Evolutionary conservation across 257 asterid species (phyloP).

Genomic region (Mitragyna speciosa): DNA sequence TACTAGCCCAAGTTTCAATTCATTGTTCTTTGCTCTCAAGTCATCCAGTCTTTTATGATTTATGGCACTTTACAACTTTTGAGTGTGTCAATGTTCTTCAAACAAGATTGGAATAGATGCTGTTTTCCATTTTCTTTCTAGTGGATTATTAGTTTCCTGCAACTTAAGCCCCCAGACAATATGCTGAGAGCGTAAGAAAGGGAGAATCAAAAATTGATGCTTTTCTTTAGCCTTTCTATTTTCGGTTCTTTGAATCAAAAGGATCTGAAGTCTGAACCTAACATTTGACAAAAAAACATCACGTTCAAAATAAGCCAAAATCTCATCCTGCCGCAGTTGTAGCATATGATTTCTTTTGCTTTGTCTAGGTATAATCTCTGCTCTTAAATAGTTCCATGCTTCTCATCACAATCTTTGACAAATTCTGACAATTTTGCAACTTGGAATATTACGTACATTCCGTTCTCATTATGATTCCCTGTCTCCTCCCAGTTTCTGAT

Average conservation of each 20-base stretch:
- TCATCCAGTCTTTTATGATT: neutral
- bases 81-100: neutral
- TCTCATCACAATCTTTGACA: too few relatives aligned
- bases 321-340: neutral
- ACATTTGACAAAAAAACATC: neutral
- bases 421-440: too few relatives aligned
- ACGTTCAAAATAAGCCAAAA: neutral
- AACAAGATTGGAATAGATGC: constrained; percentile 3
- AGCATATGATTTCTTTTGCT: neutral
- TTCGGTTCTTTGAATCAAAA: neutral
- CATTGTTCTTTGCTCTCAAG: neutral
- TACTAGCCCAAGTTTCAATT: neutral
- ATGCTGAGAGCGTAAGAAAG: neutral
- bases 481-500: too few relatives aligned
- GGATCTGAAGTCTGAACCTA: neutral
- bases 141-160: neutral
- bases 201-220: neutral
- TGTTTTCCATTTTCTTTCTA: neutral
- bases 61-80: neutral
- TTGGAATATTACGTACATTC: too few relatives aligned
- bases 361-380: too few relatives aligned
- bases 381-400: neutral
- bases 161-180: neutral
- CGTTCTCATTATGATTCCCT: too few relatives aligned
- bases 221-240: neutral